phyloP scores from a whole-genome alignment of 108 stramenopile species.

The Nitzschia palea region DNA sequence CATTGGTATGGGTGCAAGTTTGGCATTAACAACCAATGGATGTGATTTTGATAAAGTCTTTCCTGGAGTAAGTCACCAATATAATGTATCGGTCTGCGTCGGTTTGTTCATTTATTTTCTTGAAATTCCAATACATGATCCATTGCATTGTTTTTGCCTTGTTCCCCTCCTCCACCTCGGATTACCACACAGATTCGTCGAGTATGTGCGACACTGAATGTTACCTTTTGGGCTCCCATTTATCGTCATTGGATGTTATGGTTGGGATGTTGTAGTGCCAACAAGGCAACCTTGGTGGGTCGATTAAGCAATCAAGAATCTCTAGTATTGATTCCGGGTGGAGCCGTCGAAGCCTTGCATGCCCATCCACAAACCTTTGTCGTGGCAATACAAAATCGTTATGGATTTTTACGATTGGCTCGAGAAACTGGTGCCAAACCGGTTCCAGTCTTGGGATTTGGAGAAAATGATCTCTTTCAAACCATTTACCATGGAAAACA shows the following conservation, averaged over 20 bases:
- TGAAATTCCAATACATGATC: too few relatives aligned
- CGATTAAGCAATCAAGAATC: constrained; percentile 6
- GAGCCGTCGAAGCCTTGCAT: constrained; percentile 48
- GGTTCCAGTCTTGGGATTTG: constrained; percentile 79
- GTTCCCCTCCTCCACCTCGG: too few relatives aligned
- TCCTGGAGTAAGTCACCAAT: too few relatives aligned
- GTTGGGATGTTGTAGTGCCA: constrained; percentile 28
- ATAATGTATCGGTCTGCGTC: too few relatives aligned
- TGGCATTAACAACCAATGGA: constrained; percentile 25
- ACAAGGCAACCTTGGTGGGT: constrained; percentile 24
- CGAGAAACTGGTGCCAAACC: constrained; percentile 56
- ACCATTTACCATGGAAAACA: too few relatives aligned
- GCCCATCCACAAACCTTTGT: constrained; percentile 21
- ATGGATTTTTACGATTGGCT: constrained; percentile 80
- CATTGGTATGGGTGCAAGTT: constrained; percentile 36
- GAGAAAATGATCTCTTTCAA: constrained; percentile 42
- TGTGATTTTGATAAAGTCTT: neutral
- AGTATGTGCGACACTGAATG: neutral
- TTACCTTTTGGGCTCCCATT: constrained; percentile 41
- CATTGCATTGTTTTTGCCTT: too few relatives aligned
- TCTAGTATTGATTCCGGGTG: constrained; percentile 56
- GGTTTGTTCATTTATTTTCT: too few relatives aligned
- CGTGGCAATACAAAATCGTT: constrained; percentile 57
- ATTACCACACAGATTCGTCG: neutral
- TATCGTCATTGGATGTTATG: constrained; percentile 41